Base-by-base conservation (phyloP, 129 eudicot genomes). In the Flaveria ramosissima region DNA sequence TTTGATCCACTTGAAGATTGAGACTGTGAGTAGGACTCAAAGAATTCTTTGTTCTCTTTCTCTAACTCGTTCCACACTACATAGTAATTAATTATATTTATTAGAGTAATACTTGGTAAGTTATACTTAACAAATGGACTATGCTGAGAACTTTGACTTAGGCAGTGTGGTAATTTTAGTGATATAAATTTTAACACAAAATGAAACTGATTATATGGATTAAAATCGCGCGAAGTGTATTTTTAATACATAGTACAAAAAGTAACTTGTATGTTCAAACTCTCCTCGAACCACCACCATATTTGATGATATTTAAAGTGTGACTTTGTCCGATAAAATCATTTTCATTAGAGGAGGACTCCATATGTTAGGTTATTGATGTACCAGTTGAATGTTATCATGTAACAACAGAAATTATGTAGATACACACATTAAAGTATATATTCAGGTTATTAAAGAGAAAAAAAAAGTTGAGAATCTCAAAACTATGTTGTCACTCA, bases 41-140 rank as follows among this genome's bases (percentile, higher is more conserved):
- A 91, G 87, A 91, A 91, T 69, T 89, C 97, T 72, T 85, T 86
- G 94, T 91, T 91, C 80, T 84, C 97, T 73, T 91, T 91, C 84
- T 91, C 89, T 57, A 91, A 73, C 87, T 91, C 97, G 7, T 64
- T 85, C 96, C 96, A 90, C 74, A 90, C 96, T 90, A 81, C 84
- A 84, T 57, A 27, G 63, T 23, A 16, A 50, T 52, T 23, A 68
- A 23, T 41, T 53, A 59, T 43, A 60, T 43, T 21, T 20, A 16
- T 36, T 30, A 0, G 16, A 20, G 17, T 19, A 1, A 52, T 20
- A 15, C 5, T 43, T 43, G 47, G 11, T 43, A 43, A 43, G 19
- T 48, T 12, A 48, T 14, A 11, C 16, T n/a, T 17, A 19, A 3
- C 26, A 55, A 55, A 55, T 7, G 12, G 62, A 24, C 12, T 21